phyloP scores from a whole-genome alignment of 257 asterid species.

The Vinca minor region DNA sequence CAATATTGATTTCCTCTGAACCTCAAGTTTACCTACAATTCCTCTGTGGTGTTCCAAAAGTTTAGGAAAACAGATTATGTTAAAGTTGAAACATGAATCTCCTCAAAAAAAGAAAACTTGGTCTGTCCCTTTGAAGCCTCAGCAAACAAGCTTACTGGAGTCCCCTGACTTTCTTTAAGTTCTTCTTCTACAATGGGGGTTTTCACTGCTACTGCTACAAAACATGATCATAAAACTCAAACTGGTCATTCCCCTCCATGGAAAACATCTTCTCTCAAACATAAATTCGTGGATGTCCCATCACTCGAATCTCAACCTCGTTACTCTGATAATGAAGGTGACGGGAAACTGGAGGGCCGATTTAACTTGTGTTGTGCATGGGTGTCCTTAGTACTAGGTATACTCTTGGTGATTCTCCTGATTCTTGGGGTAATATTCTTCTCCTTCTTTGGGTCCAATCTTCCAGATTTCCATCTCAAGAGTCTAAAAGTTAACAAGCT shows the following conservation, averaged over 20 bases:
- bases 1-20: slow-evolving; percentile 1
- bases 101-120: not conserved
- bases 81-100: not conserved
- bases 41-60: slow-evolving; percentile 2
- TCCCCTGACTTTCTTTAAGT: not conserved
- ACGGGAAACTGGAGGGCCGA: not conserved
- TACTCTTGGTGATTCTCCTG: not conserved
- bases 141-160: not conserved
- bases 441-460: slow-evolving; percentile 3
- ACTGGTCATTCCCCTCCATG: not conserved
- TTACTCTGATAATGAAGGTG: too few species aligned
- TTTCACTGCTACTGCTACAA: not conserved
- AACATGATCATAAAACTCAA: too few species aligned
- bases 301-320: not conserved
- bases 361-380: slow-evolving; percentile 14
- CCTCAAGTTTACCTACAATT: not conserved
- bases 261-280: not conserved
- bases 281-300: not conserved
- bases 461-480: slow-evolving; percentile 1
- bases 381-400: not conserved
- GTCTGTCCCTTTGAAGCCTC: not conserved
- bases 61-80: not conserved
- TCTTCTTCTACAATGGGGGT: not conserved
- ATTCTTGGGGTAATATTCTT: not conserved
- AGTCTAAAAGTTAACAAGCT: not conserved